Percentiles rank a stretch among this genome's conserved stretches.
Conservation (phyloP, 2,329 filamentous ascomycete species). For the Penicillium sp. region DNA sequence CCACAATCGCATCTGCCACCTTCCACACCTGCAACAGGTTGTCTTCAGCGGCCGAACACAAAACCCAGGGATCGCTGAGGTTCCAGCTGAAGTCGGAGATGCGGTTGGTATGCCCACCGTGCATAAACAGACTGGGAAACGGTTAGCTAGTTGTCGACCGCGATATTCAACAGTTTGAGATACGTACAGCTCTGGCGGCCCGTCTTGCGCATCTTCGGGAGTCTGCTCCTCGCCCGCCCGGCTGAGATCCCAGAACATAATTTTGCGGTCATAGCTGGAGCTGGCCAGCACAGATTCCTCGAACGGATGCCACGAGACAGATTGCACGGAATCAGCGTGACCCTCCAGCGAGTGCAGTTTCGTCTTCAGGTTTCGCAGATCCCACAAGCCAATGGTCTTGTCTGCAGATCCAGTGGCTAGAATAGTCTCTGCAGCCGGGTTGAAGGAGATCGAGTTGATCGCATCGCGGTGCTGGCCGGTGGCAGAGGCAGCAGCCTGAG, state of each 20-base stretch:
- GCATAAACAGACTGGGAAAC: slow-evolving; percentile 79
- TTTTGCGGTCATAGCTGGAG: slow-evolving; percentile 85
- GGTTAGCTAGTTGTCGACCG: slow-evolving; percentile 2
- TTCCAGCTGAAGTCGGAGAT: slow-evolving; percentile 99
- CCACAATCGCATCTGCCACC: slow-evolving; percentile 76
- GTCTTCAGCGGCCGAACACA: slow-evolving; percentile 93
- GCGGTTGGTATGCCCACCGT: slow-evolving; percentile 95
- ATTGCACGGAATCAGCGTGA: slow-evolving; percentile 86
- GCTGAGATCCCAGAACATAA: slow-evolving; percentile 95
- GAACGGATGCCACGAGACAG: slow-evolving; percentile 89
- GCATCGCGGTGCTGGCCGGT: slow-evolving; percentile 80
- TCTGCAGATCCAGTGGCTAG: slow-evolving; percentile 92
- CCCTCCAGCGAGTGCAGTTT: slow-evolving; percentile 88
- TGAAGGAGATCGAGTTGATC: slow-evolving; percentile 94
- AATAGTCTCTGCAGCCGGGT: slow-evolving; percentile 83
- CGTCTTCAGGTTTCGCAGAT: slow-evolving; percentile 83
- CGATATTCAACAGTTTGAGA: background rate
- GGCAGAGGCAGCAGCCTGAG: slow-evolving; percentile 66
- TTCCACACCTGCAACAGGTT: slow-evolving; percentile 96
- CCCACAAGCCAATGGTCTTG: slow-evolving; percentile 93
- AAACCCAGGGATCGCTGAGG: slow-evolving; percentile 91
- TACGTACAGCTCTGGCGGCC: slow-evolving; percentile 85
- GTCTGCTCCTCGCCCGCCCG: slow-evolving; percentile 90
- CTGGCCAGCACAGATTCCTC: slow-evolving; percentile 87
- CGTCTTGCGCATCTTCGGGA: slow-evolving; percentile 91